phyloP scores from a whole-genome alignment of 1,284 basidiomycete species.

The Volvariella volvacea region DNA sequence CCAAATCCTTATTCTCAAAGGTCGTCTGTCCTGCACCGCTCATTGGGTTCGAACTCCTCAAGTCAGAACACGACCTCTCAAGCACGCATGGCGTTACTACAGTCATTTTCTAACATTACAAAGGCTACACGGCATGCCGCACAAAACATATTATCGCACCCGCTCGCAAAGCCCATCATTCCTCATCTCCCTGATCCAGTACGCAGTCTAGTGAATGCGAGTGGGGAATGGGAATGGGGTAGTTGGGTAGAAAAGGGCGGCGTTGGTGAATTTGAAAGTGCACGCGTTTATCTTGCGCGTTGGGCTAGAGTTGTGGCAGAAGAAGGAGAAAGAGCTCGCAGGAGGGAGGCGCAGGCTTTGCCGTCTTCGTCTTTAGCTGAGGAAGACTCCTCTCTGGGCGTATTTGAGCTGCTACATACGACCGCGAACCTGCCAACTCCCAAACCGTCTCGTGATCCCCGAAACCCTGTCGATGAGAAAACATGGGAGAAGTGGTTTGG shows the following conservation, averaged over 20 bases:
- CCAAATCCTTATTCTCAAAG: constrained; percentile 57
- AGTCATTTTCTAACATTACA: constrained; percentile 86
- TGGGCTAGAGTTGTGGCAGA: constrained; percentile 97
- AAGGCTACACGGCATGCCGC: constrained; percentile 84
- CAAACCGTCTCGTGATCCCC: constrained; percentile 65
- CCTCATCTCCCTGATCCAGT: constrained; percentile 93
- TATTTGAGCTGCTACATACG: constrained; percentile 83
- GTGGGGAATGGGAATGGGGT: constrained; percentile 80
- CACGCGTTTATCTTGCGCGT: constrained; percentile 90
- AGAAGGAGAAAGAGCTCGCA: constrained; percentile 84
- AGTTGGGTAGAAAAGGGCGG: constrained; percentile 85
- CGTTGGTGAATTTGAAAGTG: constrained; percentile 91
- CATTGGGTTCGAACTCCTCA: constrained; percentile 47
- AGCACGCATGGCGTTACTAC: constrained; percentile 70
- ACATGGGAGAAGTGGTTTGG: constrained; percentile 72
- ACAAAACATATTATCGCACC: constrained; percentile 89
- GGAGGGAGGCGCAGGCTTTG: constrained; percentile 65
- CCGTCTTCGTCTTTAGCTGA: constrained; percentile 36
- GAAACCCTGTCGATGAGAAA: constrained; percentile 63
- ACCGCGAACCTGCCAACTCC: constrained; percentile 73
- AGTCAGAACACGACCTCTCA: constrained; percentile 51
- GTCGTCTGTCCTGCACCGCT: constrained; percentile 74
- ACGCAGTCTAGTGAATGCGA: constrained; percentile 77
- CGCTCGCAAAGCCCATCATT: constrained; percentile 88
- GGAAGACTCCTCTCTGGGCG: constrained; percentile 75